Conservation (phyloP, 2,329 filamentous ascomycete species). For the Diaporthe aspalathi region DNA sequence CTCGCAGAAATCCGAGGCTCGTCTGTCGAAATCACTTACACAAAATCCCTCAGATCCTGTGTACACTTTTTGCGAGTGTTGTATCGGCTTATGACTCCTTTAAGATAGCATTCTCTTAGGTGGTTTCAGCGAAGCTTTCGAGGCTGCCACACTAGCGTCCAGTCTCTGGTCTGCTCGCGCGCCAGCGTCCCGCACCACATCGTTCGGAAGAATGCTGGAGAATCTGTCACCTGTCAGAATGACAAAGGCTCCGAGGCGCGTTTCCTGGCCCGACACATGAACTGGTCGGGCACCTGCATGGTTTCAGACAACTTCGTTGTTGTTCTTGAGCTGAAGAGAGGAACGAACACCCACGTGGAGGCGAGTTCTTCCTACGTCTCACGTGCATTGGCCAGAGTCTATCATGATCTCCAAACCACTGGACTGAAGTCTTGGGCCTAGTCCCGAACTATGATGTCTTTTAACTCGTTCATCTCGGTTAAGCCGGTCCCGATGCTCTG, state of each 20-base stretch:
- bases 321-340: background rate
- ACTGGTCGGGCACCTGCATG: background rate
- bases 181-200: background rate
- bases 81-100: background rate
- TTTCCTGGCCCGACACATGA: background rate
- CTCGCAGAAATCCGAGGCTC: background rate
- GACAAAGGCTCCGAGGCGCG: background rate
- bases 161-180: background rate
- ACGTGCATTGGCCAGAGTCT: slow-evolving; percentile 4
- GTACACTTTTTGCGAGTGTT: background rate
- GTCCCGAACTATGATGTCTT: background rate
- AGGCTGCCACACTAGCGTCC: slow-evolving; percentile 16
- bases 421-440: background rate
- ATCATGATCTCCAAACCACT: background rate
- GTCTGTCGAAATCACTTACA: background rate
- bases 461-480: slow-evolving; percentile 8
- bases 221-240: background rate
- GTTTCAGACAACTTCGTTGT: background rate
- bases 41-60: background rate
- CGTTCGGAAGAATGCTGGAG: background rate
- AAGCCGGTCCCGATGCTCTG: slow-evolving; percentile 1
- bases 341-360: background rate
- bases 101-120: background rate
- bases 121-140: slow-evolving; percentile 2
- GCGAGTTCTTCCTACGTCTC: background rate